Percentiles rank a stretch among this genome's conserved stretches.
phyloP scores from a whole-genome alignment of 768 basidiomycete species.

The Trametes cingulata region DNA sequence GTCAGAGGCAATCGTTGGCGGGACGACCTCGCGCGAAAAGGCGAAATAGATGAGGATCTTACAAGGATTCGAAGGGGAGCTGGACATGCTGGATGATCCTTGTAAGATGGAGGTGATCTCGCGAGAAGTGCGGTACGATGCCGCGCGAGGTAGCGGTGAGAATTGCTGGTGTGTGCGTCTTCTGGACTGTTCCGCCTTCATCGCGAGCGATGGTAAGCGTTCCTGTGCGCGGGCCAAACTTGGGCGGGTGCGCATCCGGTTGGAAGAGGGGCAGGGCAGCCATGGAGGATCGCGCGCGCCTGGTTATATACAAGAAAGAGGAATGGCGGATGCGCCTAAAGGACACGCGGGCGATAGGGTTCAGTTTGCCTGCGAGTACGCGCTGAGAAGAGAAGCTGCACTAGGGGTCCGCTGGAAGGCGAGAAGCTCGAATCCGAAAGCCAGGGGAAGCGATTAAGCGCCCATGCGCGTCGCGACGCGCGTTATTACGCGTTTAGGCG shows the following conservation, averaged over 20 bases:
- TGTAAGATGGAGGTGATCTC: constrained; percentile 53
- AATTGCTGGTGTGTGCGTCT: constrained; percentile 61
- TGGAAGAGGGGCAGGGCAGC: constrained; percentile 3
- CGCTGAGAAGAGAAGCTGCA: neutral
- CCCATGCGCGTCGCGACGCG: constrained; percentile 9
- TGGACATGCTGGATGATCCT: constrained; percentile 61
- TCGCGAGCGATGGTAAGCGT: constrained; percentile 22
- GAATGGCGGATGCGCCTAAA: neutral
- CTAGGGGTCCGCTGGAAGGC: neutral
- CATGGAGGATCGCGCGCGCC: constrained; percentile 4
- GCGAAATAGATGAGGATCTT: constrained; percentile 36
- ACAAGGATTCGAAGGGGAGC: constrained; percentile 84
- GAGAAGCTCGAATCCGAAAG: neutral
- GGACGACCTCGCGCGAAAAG: neutral
- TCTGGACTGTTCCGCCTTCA: constrained; percentile 24
- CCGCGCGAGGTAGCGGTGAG: constrained; percentile 71
- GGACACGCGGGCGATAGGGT: neutral
- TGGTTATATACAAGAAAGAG: neutral
- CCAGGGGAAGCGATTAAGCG: neutral
- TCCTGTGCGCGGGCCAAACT: constrained; percentile 28
- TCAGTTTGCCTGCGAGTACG: neutral
- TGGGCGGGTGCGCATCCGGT: neutral
- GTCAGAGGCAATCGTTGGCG: constrained; percentile 11
- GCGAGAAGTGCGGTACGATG: constrained; percentile 69
- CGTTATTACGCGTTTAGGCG: neutral